Conservation (phyloP, 805 yeast genomes). For the Zygoascus ofunaensis region DNA sequence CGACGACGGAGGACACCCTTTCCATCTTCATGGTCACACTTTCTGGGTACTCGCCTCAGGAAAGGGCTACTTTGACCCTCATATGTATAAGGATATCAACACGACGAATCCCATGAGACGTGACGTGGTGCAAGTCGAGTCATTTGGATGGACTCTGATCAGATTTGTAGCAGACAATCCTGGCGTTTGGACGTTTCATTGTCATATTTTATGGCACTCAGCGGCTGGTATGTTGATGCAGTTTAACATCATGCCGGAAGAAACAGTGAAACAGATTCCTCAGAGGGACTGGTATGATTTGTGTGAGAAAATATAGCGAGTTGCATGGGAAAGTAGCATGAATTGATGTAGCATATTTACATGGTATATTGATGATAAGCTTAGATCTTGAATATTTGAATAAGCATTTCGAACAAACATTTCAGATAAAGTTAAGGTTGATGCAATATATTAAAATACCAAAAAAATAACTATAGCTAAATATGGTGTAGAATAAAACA, state of each 20-base stretch:
- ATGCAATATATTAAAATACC: too few relatives aligned
- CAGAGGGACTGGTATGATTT: constrained; percentile 14
- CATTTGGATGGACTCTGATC: constrained; percentile 42
- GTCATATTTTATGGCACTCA: constrained; percentile 93
- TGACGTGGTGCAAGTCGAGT: constrained; percentile 28
- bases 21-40: constrained; percentile 85
- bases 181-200: constrained; percentile 92
- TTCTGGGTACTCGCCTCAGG: constrained; percentile 67
- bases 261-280: constrained; percentile 18
- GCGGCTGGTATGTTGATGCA: constrained; percentile 59
- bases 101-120: constrained; percentile 43
- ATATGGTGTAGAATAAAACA: too few relatives aligned
- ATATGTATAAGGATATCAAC: constrained; percentile 39
- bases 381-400: too few relatives aligned
- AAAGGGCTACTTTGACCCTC: constrained; percentile 37
- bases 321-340: too few relatives aligned
- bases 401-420: too few relatives aligned
- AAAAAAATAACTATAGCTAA: too few relatives aligned
- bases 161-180: constrained; percentile 82
- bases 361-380: too few relatives aligned
- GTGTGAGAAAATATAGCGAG: too few relatives aligned
- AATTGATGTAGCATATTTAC: too few relatives aligned
- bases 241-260: constrained; percentile 20
- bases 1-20: constrained; percentile 87
- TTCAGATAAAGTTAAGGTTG: too few relatives aligned